phyloP scores from a whole-genome alignment of 192 early-diverging fungal species.

The Paraglomus occultum region DNA sequence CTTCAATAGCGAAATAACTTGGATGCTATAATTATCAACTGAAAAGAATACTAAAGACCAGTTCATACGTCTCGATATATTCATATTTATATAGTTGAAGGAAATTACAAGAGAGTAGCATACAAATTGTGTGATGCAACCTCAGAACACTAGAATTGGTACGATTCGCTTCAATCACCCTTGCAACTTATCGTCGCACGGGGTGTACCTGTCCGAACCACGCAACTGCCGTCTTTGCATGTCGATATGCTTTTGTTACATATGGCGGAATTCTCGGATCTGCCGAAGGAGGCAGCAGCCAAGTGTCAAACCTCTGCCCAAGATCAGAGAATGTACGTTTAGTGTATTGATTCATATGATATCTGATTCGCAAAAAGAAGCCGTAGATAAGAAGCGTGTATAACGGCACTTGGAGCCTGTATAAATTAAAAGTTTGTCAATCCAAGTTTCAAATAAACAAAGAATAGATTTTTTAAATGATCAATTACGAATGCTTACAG shows the following conservation, averaged over 20 bases:
- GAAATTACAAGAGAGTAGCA: too few relatives aligned
- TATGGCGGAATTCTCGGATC: slow-evolving; percentile 46
- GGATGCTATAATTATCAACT: too few relatives aligned
- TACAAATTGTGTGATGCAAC: too few relatives aligned
- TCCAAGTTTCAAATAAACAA: slow-evolving; percentile 29
- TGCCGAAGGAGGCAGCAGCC: slow-evolving; percentile 43
- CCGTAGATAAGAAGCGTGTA: slow-evolving; percentile 59
- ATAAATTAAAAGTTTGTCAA: slow-evolving; percentile 15
- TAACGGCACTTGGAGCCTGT: slow-evolving; percentile 48
- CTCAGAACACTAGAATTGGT: too few relatives aligned
- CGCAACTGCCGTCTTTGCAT: slow-evolving; percentile 33
- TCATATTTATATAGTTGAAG: too few relatives aligned
- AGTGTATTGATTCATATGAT: slow-evolving; percentile 57
- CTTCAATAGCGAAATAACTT: too few relatives aligned
- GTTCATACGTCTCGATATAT: too few relatives aligned
- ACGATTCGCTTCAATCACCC: background rate
- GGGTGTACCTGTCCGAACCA: slow-evolving; percentile 29
- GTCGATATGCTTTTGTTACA: slow-evolving; percentile 42
- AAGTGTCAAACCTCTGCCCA: slow-evolving; percentile 35
- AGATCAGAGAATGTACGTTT: slow-evolving; percentile 43
- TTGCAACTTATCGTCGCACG: background rate
- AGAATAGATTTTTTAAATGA: background rate
- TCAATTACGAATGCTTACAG: slow-evolving; percentile 39
- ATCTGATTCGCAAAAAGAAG: slow-evolving; percentile 74
- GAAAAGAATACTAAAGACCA: too few relatives aligned